A percentile compares a stretch with the other conserved stretches of the same genome.
phyloP scores from a whole-genome alignment of 2,329 filamentous ascomycete genomes.

The Aureobasidium musti region DNA sequence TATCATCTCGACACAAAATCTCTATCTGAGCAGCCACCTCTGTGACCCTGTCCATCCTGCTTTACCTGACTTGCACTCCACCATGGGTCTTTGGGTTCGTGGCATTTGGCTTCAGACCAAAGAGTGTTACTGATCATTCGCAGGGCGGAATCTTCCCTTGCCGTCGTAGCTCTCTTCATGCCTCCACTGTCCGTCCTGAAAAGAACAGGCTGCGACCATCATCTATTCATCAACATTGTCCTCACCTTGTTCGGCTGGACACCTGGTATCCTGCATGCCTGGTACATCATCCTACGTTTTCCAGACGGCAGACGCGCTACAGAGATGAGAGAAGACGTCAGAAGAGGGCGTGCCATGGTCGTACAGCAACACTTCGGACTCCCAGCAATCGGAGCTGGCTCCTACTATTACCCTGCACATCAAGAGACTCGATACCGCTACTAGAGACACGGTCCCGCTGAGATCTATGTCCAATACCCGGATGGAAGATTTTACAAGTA shows the following conservation, averaged over 20 bases:
- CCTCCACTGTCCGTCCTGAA: constrained; percentile 89
- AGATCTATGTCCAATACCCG: not conserved
- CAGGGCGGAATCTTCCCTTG: constrained; percentile 31
- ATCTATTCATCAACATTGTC: constrained; percentile 87
- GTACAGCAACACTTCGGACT: not conserved
- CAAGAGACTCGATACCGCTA: constrained; percentile 7
- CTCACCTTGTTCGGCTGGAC: constrained; percentile 61
- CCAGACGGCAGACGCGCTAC: constrained; percentile 16
- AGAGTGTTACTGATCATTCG: not conserved
- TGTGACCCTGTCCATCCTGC: not conserved
- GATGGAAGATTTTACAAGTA: not conserved
- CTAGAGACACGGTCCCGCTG: not conserved
- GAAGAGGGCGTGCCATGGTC: not conserved
- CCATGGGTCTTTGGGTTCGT: constrained; percentile 18
- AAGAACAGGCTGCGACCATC: constrained; percentile 79
- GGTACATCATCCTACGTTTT: constrained; percentile 30
- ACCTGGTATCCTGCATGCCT: constrained; percentile 28
- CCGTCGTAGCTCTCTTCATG: constrained; percentile 77
- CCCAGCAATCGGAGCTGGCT: not conserved
- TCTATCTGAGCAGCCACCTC: not conserved
- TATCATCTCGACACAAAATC: not conserved
- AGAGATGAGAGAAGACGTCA: not conserved
- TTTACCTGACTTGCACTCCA: not conserved
- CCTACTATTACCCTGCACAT: not conserved
- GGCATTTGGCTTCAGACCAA: too few species aligned